Evolutionary conservation across 192 early-diverging fungal species (phyloP), one percentile per base, ranked within the genome.

Genomic region (Coemansia sp.): DNA sequence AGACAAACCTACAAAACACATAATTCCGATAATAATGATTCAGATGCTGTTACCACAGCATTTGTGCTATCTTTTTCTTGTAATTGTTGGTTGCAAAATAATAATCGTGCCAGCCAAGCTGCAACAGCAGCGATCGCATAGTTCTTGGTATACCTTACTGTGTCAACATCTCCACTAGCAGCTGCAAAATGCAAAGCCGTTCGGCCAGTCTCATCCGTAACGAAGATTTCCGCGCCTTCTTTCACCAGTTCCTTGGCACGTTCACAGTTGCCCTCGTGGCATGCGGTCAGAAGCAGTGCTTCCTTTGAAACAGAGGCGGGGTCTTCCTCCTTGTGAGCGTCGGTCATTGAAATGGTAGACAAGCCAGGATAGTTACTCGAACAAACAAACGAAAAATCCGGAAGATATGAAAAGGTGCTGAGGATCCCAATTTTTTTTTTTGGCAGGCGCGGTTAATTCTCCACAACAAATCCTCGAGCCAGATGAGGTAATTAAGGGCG

Each of bases 141-240:
- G 41, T 59, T 19, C 36, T 41, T 23, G 9, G 86, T 70, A 65
- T 83, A 79, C 61, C 83, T 79, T 17, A 92, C 85, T 0, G 89
- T 84, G 9, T 85, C 84, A 8, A 85, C 69, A 63, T 87, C 78
- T 15, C 91, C 91, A 25, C 82, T 81, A 55, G 85, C 86, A 34
- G 87, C 84, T 0, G 91, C 90, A 83, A 88, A 85, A 68, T 91
- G 90, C 15, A 92, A 79, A 22, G 87, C 79, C 8, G 87, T 90
- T 42, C 81, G 73, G 0, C 87, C 89, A 13, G 73, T 67, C 25
- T 87, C 87, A 36, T 84, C 72, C 0, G 80, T 76, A 55, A 81
- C 74, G 59, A 86, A 82, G 34, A 87, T 71, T 42, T 89, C 87
- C 1, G 87, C 87, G 17, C 75, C 85, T 20, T 72, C 61, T 1